Evolutionary conservation across 192 early-diverging fungal genomes (phyloP).

Genomic region (Coemansia sp.): DNA sequence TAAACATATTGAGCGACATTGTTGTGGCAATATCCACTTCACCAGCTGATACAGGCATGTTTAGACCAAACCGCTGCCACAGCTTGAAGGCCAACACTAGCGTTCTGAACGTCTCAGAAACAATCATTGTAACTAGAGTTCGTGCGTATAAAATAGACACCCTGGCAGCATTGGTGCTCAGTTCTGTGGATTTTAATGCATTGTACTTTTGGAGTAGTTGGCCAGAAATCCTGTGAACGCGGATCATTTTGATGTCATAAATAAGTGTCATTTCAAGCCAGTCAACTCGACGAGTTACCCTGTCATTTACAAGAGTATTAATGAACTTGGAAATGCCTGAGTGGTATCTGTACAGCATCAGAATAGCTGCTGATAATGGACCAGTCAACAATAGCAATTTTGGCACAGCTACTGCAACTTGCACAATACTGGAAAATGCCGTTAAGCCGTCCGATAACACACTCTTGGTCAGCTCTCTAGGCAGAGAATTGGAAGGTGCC

Average conservation of each 20-base stretch:
- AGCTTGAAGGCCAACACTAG: conserved; percentile 8
- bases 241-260: neutral
- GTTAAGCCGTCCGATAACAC: neutral
- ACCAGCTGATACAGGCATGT: conserved; percentile 2
- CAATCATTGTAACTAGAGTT: neutral
- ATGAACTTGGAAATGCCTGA: neutral
- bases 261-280: neutral
- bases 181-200: neutral
- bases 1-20: neutral
- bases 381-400: neutral
- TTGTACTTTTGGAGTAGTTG: neutral
- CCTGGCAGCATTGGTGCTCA: neutral
- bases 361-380: neutral
- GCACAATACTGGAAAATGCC: neutral
- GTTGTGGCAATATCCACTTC: conserved; percentile 11
- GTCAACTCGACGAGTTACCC: neutral
- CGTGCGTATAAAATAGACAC: neutral
- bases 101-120: neutral
- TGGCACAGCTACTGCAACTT: neutral
- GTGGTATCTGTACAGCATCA: neutral
- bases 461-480: neutral
- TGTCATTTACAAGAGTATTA: neutral
- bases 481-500: neutral
- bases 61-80: neutral
- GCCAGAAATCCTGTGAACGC: neutral